Evolutionary conservation across 805 yeast genomes (phyloP).

Genomic region (Metschnikowia bowlesiae): DNA sequence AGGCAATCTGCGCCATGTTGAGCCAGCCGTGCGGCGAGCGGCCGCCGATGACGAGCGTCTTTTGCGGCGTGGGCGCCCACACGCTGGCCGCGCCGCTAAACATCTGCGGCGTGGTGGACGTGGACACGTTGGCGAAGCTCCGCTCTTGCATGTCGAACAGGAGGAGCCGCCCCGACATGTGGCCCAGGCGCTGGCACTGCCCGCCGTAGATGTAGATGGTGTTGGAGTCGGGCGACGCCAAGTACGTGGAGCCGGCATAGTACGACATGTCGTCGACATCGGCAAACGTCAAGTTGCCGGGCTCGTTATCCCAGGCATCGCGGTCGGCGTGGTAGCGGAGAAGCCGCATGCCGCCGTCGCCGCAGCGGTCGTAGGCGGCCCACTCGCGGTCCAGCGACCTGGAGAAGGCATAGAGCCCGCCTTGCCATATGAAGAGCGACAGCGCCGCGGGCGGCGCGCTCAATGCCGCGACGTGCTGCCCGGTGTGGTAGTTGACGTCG

Average conservation of each 20-base stretch:
- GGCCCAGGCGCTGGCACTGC: constrained; percentile 17
- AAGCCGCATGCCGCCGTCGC: constrained; percentile 24
- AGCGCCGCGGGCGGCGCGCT: constrained; percentile 32
- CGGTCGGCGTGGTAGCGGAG: constrained; percentile 16
- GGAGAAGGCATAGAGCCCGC: constrained; percentile 27
- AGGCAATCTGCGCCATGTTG: constrained; percentile 65
- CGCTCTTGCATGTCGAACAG: constrained; percentile 36
- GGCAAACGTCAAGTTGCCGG: constrained; percentile 18
- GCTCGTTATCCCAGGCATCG: constrained; percentile 20
- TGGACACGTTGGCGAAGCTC: constrained; percentile 36
- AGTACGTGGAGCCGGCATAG: constrained; percentile 36
- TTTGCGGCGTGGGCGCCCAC: constrained; percentile 42
- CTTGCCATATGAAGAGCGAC: constrained; percentile 27
- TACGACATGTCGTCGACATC: constrained; percentile 26
- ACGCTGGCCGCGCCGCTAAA: constrained; percentile 50
- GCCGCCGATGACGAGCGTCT: constrained; percentile 64
- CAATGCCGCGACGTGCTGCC: constrained; percentile 21
- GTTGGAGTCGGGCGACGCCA: constrained; percentile 34
- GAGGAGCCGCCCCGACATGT: constrained; percentile 40
- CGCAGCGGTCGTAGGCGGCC: constrained; percentile 20
- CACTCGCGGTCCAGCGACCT: constrained; percentile 5
- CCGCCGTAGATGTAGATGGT: constrained; percentile 58
- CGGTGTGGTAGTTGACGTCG: constrained; percentile 18
- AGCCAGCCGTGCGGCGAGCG: constrained; percentile 61
- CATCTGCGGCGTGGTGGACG: constrained; percentile 51